phyloP scores from a whole-genome alignment of 495 filamentous ascomycete genomes.

The Trichoderma orchidacearum region DNA sequence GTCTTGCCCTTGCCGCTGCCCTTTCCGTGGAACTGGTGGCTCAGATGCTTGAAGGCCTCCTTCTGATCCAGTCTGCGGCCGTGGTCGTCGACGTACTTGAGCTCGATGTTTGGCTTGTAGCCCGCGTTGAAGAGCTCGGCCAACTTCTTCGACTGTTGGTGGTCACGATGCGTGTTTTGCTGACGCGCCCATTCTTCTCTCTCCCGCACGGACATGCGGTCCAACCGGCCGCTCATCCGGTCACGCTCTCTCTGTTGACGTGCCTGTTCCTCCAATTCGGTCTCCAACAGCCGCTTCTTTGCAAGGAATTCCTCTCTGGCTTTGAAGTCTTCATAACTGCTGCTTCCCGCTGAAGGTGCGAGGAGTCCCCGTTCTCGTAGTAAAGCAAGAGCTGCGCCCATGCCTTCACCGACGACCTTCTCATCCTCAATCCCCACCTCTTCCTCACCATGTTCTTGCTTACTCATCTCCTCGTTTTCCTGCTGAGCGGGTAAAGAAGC shows the following conservation, averaged over 20 bases:
- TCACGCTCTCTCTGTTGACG: slow-evolving; percentile 79
- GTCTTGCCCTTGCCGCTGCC: slow-evolving; percentile 96
- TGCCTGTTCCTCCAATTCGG: slow-evolving; percentile 62
- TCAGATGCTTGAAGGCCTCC: slow-evolving; percentile 83
- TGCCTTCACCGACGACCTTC: slow-evolving; percentile 56
- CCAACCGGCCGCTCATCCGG: slow-evolving; percentile 63
- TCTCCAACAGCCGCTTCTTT: slow-evolving; percentile 60
- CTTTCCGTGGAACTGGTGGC: slow-evolving; percentile 97
- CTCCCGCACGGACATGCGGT: slow-evolving; percentile 77
- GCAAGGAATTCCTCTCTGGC: slow-evolving; percentile 68
- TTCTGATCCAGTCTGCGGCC: slow-evolving; percentile 79
- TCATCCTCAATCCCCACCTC: slow-evolving; percentile 76
- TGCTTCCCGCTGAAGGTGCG: slow-evolving; percentile 43
- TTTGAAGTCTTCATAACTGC: slow-evolving; percentile 55
- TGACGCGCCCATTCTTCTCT: slow-evolving; percentile 78
- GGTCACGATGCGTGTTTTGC: slow-evolving; percentile 78
- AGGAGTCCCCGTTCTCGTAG: slow-evolving; percentile 74
- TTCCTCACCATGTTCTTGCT: slow-evolving; percentile 31
- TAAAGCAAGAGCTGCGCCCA: slow-evolving; percentile 70
- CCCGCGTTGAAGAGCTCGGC: slow-evolving; percentile 72
- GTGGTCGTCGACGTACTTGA: slow-evolving; percentile 80
- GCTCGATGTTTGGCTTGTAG: slow-evolving; percentile 79
- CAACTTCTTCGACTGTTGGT: slow-evolving; percentile 63
- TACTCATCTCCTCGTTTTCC: slow-evolving; percentile 44
- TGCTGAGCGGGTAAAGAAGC: slow-evolving; percentile 9